Base-by-base conservation (phyloP, 1,284 basidiomycete species). In the Gomphus bonarii region DNA sequence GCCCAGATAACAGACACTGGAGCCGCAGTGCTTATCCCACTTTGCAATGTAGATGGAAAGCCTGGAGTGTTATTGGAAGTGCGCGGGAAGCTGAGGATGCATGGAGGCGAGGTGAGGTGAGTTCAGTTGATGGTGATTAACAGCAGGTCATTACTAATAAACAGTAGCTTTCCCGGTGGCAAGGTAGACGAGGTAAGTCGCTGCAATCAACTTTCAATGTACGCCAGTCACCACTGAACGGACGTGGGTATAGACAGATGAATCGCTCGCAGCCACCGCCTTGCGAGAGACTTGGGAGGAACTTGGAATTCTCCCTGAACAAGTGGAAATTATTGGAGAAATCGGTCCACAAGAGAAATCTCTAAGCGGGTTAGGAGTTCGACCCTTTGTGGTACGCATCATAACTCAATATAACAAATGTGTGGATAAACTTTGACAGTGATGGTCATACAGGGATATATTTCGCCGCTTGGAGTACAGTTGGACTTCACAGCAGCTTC, bases 71-170 rank as follows among this genome's bases (percentile, higher is more conserved):
- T 90, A 40, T 74, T 89, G 18, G 81, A 89, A 66, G 78, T 91
- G 31, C 75, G 88, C 61, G 84, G 81, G n/a, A 66, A 72, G 58
- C 68, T 89, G 57, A 75, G 86, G 61, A 76, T 74, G 38, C 88
- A 90, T 69, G 82, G 84, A 0, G 87, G 88, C n/a, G 86, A 90
- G 73, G 81, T 90, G 36, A 87, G 88, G 88, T 86, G 65, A 62
- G 78, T 43, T 48, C 16, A 25, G 38, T 52, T n/a, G 28, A 22
- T 30, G 3, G 18, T 28, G 25, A 3, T 48, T 10, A 33, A 10
- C 31, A 33, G 4, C 5, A 33, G 31, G 5, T 33, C 5, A 33
- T 5, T 4, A 5, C 10, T 33, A 10, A 33, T 33, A 4, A 4
- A 33, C 31, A 1, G 30, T 20, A 90, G 88, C 72, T 90, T 88